Conservation (phyloP, 257 asterid species). For the Craterostigma plantagineum region DNA sequence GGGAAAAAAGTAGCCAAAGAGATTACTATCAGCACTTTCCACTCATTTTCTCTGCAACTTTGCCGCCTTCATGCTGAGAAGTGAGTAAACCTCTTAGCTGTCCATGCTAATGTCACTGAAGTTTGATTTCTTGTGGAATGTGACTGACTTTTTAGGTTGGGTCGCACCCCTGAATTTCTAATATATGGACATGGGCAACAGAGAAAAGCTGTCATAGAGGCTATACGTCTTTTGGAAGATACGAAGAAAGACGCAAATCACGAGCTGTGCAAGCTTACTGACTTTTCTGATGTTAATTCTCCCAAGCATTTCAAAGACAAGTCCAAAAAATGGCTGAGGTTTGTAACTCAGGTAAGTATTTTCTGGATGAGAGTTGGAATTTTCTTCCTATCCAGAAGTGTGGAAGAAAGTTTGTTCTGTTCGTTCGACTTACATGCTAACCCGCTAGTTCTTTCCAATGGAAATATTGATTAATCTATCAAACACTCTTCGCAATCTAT, state of each 20-base stretch:
- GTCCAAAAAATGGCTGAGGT: slow-evolving; percentile 93
- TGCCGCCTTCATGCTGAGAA: slow-evolving; percentile 90
- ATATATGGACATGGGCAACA: slow-evolving; percentile 94
- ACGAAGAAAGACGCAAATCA: slow-evolving; percentile 28
- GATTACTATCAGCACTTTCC: slow-evolving; percentile 88
- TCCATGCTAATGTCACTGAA: slow-evolving; percentile 5
- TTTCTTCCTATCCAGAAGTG: neutral
- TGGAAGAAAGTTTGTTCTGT: neutral
- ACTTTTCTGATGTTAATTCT: slow-evolving; percentile 27
- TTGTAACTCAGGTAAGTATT: slow-evolving; percentile 48
- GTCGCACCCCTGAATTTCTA: slow-evolving; percentile 60
- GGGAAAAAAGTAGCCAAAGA: slow-evolving; percentile 76
- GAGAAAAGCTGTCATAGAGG: slow-evolving; percentile 82
- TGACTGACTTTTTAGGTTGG: slow-evolving; percentile 43
- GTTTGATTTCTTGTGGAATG: slow-evolving; percentile 7
- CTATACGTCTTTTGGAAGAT: slow-evolving; percentile 59
- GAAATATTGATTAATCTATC: too few relatives aligned
- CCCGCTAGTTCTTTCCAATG: too few relatives aligned
- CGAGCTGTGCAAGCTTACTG: slow-evolving; percentile 23
- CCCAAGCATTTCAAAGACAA: slow-evolving; percentile 63
- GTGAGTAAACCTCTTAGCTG: slow-evolving; percentile 21
- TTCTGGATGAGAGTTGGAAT: neutral
- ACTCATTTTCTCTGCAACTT: slow-evolving; percentile 88
- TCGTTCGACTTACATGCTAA: too few relatives aligned
- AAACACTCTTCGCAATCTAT: too few relatives aligned